Conservation (phyloP, 2,329 filamentous ascomycete species). For the Pyricularia grisea region DNA sequence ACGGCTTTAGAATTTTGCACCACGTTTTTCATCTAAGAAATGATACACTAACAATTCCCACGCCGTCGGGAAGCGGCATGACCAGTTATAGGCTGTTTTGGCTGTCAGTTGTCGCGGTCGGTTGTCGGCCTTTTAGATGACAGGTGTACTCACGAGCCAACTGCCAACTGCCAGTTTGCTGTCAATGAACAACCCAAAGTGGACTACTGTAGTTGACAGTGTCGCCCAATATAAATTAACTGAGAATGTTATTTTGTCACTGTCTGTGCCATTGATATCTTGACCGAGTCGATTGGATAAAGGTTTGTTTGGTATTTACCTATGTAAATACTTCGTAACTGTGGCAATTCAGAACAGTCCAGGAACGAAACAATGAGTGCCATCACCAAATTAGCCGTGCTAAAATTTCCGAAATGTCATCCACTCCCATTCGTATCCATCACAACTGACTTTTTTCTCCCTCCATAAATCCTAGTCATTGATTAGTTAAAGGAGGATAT, state of each 20-base stretch:
- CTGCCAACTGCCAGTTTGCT: not conserved
- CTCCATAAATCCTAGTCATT: not conserved
- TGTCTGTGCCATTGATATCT: not conserved
- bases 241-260: not conserved
- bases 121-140: too few relatives aligned
- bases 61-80: too few relatives aligned
- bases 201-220: not conserved
- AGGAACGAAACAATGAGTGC: not conserved
- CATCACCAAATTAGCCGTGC: not conserved
- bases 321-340: too few relatives aligned
- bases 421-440: not conserved
- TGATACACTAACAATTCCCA: too few relatives aligned
- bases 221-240: too few relatives aligned
- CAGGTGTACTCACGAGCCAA: too few relatives aligned
- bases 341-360: not conserved
- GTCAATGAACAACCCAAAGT: not conserved
- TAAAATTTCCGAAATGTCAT: not conserved
- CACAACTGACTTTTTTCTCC: too few relatives aligned
- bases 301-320: not conserved
- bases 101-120: too few relatives aligned
- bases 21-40: too few relatives aligned
- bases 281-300: not conserved
- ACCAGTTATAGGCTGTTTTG: too few relatives aligned
- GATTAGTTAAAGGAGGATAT: not conserved
- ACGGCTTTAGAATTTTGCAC: too few relatives aligned